Conservation (phyloP, 768 basidiomycete species). For the Floccularia luteovirens region DNA sequence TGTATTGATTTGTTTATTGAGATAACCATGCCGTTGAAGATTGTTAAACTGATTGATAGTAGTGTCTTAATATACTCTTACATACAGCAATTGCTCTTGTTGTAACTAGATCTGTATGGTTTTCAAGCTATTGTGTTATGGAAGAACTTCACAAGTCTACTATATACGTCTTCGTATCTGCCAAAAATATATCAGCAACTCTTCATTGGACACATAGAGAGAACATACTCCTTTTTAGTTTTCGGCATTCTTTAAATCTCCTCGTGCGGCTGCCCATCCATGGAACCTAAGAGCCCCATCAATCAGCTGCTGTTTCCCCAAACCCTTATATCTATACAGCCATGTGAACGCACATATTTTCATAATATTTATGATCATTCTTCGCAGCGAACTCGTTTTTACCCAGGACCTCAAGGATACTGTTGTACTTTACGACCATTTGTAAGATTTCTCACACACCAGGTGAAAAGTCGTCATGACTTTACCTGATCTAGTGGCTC, state of each 20-base stretch:
- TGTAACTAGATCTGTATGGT: too few relatives aligned
- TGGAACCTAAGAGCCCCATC: conserved; percentile 44
- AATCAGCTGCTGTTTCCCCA: neutral
- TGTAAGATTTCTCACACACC: neutral
- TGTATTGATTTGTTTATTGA: neutral
- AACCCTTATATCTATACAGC: too few relatives aligned
- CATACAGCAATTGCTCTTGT: too few relatives aligned
- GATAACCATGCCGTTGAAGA: neutral
- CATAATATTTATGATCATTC: conserved; percentile 42
- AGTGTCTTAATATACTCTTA: too few relatives aligned
- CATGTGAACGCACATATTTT: conserved; percentile 31
- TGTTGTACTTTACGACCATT: conserved; percentile 28
- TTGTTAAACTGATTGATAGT: too few relatives aligned
- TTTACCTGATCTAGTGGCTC: conserved; percentile 47
- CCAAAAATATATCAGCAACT: neutral
- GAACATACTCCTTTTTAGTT: conserved; percentile 52
- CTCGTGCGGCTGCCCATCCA: conserved; percentile 60
- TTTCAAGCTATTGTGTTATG: conserved; percentile 19
- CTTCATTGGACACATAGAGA: too few relatives aligned
- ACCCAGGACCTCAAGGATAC: conserved; percentile 37
- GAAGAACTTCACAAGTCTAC: conserved; percentile 42
- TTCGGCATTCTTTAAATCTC: conserved; percentile 43
- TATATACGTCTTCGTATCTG: conserved; percentile 50
- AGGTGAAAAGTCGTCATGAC: neutral
- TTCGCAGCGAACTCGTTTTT: conserved; percentile 43